Conservation (phyloP, 805 yeast genomes). For the Yamadazyma takamatsuzukensis region DNA sequence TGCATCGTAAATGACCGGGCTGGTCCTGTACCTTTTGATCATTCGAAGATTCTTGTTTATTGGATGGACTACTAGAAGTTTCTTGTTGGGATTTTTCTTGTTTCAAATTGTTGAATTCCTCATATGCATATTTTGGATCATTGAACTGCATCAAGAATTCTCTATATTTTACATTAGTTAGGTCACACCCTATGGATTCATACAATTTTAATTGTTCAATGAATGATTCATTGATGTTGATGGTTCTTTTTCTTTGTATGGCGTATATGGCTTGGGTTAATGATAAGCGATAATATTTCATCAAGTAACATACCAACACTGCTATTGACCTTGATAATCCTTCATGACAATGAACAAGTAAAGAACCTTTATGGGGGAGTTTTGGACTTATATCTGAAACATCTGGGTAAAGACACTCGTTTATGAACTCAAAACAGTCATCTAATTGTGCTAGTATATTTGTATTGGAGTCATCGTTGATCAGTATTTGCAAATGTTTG, state of each 20-base stretch:
- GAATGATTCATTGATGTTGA: constrained; percentile 66
- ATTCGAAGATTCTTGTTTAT: too few species aligned
- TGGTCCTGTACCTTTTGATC: not conserved
- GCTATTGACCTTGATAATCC: constrained; percentile 50
- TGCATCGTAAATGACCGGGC: constrained; percentile 56
- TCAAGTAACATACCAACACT: constrained; percentile 44
- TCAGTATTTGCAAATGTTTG: constrained; percentile 54
- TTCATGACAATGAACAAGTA: constrained; percentile 51
- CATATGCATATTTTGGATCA: constrained; percentile 42
- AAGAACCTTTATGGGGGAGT: constrained; percentile 35
- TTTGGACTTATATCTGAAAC: constrained; percentile 51
- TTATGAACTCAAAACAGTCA: constrained; percentile 61
- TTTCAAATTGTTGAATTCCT: constrained; percentile 15
- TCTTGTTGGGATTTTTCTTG: constrained; percentile 18
- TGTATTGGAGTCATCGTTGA: constrained; percentile 69
- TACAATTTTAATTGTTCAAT: constrained; percentile 66
- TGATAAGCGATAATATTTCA: constrained; percentile 51
- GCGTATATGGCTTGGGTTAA: constrained; percentile 68
- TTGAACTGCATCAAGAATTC: constrained; percentile 23
- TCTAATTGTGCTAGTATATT: constrained; percentile 63
- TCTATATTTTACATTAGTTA: constrained; percentile 22
- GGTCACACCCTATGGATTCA: constrained; percentile 32
- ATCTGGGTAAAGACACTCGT: constrained; percentile 6
- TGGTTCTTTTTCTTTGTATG: constrained; percentile 58
- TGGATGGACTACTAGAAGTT: constrained; percentile 4